These are phyloP conservation scores for Venturia aucupariae DNA, from an alignment of 2,329 filamentous ascomycete genomes.

Conservation along the genomic window DNA sequence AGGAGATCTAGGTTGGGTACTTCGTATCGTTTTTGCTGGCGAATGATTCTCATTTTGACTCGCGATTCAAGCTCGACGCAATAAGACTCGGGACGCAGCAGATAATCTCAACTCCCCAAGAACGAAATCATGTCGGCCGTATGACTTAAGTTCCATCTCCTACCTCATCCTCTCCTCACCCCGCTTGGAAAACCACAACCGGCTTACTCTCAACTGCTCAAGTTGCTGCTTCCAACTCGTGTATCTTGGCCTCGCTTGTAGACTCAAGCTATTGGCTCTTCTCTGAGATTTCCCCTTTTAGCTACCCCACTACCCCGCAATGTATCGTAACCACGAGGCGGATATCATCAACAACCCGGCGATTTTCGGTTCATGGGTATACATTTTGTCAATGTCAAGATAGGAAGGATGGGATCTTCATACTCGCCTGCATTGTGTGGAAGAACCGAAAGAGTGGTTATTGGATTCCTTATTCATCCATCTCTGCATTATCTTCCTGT, in stretches of 20 bases:
- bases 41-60: conserved; percentile 11
- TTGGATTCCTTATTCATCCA: not conserved
- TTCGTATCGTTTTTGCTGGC: conserved; percentile 1
- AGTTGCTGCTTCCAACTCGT: not conserved
- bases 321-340: not conserved
- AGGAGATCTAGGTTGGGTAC: conserved; percentile 10
- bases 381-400: not conserved
- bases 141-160: not conserved
- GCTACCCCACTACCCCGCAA: conserved; percentile 1
- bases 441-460: not conserved
- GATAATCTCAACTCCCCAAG: no score
- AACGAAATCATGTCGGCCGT: not conserved
- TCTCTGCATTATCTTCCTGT: no score
- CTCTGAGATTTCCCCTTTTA: not conserved
- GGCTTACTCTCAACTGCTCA: not conserved
- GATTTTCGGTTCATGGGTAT: conserved; percentile 11
- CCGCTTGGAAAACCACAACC: conserved; percentile 1
- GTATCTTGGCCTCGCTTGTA: not conserved
- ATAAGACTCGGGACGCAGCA: no score
- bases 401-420: not conserved
- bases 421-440: not conserved
- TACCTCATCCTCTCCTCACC: not conserved
- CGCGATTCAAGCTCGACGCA: not conserved
- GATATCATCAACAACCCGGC: not conserved
- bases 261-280: not conserved